Percentiles rank a stretch among this genome's conserved stretches.
Evolutionary conservation across 2,329 filamentous ascomycete genomes (phyloP).

Genomic region (Colletotrichum aenigma): DNA sequence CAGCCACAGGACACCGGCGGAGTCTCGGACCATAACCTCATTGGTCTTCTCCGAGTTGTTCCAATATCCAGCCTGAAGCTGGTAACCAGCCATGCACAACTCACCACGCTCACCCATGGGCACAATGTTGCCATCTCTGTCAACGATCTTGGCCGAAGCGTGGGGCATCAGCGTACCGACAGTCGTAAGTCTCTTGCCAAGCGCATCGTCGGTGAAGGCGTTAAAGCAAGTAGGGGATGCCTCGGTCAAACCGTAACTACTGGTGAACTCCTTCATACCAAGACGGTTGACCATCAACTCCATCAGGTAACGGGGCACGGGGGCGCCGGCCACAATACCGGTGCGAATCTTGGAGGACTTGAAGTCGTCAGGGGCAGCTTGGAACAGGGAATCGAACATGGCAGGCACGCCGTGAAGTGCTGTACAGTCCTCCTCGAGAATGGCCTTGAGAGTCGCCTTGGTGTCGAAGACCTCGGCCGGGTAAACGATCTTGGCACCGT

Average conservation of each 20-base stretch:
- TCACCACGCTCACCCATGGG: conserved; percentile 73
- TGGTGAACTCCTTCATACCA: conserved; percentile 77
- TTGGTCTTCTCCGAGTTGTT: conserved; percentile 77
- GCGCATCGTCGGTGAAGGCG: conserved; percentile 74
- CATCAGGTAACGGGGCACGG: conserved; percentile 78
- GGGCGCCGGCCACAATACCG: conserved; percentile 80
- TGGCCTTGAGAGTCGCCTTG: conserved; percentile 66
- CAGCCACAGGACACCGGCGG: conserved; percentile 62
- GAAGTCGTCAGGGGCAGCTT: conserved; percentile 45
- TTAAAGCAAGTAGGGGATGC: conserved; percentile 83
- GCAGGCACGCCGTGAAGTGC: conserved; percentile 82
- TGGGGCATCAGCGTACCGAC: conserved; percentile 81
- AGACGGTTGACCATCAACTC: conserved; percentile 72
- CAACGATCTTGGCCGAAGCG: conserved; percentile 77
- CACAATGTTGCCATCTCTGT: conserved; percentile 67
- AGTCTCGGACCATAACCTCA: conserved; percentile 59
- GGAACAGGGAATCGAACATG: conserved; percentile 76
- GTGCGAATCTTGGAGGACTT: conserved; percentile 65
- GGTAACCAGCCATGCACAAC: conserved; percentile 79
- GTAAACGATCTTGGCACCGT: conserved; percentile 78
- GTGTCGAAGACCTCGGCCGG: conserved; percentile 77
- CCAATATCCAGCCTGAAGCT: conserved; percentile 71
- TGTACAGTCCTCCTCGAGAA: conserved; percentile 72
- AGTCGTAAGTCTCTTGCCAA: conserved; percentile 69
- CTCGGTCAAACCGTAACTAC: conserved; percentile 76